Evolutionary conservation across 768 basidiomycete species (phyloP), one percentile per base, ranked within the genome.

Genomic region (Auriscalpium orientale): DNA sequence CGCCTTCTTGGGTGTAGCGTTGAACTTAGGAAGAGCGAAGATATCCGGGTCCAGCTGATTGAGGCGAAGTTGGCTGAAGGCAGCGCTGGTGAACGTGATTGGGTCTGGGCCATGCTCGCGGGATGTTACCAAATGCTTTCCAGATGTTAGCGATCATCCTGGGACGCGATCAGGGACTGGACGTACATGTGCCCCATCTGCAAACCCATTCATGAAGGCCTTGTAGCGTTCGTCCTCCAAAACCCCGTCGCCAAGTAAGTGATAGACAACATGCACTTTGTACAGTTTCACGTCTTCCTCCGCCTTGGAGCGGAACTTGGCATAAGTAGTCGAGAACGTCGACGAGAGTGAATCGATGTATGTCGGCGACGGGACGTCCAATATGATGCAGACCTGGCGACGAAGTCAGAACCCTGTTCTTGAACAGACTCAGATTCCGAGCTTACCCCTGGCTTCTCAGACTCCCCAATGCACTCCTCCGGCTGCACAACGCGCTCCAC

Each of bases 81-180:
- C 85, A 3, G 84, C 80, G 35, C 83, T 84, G 2, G 83, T 86
- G 65, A 91, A 95, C 11, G 84, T 84, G 18, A 91, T 74, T 1
- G 79, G 81, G 65, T 94, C 81, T 1, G 81, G 68, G 43, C 73
- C 72, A 56, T 85, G 73, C 57, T 81, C 77, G 33, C 79, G 75
- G 8, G 89, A 85, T 8, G 90, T 78, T 20, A 97, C 72, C 4
- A 91, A 60, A 62, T 97, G 92, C 90, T 95, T 64, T 3, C 16
- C 47, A 44, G 50, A 53, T 2, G 54, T 53, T 5, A 58, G 40
- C 57, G 38, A 33, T 49, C 43, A 46, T 8, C n/a, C n/a, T 9
- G 10, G 4, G 18, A 40, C 36, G 28, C 44, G 49, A 28, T 28
- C 28, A 28, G 28, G 4, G 28, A 5, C 28, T 28, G 28, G 9